Evolutionary conservation across 768 basidiomycete genomes (phyloP), one percentile per base, ranked within the genome.

Genomic region (Mycena haematopus): DNA sequence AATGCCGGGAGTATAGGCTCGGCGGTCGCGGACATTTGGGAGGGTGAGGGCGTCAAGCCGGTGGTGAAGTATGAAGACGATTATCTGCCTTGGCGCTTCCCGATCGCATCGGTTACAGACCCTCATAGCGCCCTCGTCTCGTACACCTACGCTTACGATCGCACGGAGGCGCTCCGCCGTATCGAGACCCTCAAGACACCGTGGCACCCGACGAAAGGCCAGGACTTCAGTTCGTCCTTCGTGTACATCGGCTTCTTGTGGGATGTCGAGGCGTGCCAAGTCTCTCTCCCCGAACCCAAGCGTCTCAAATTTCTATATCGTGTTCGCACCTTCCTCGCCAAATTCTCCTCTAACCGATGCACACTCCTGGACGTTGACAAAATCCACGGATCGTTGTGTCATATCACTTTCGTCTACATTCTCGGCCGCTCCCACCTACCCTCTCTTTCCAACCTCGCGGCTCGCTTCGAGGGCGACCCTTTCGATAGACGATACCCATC

Each of bases 61-160:
- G 31, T 68, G 4, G 46, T 66, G 21, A 68, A 73, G 55, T 71
- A 72, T 33, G 71, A 75, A 59, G 76, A 80, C 63, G 73, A 80
- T 42, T 65, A 75, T 51, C 19, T 17, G 3, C 2, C 14, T 36
- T 36, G 5, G 6, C 36, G 36, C 13, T 36, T 36, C 36, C 36
- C 36, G 5, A 3, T 11, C 11, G 11, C 36, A 36, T 36, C 36
- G 13, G 6, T 11, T 11, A 33, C 31, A n/a, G 31, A 33, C 31
- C 31, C 31, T 33, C 36, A 13, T 15, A 9, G 2, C 36, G 14
- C 2, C 14, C 2, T 36, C 14, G 2, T 15, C 3, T 36, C 36
- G 6, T 42, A 42, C 19, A 6, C 15, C 35, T 58, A 40, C 29
- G 19, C 25, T 3, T 58, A 58, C 47, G 13, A 49, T 24, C 21